Evolutionary conservation across 345 rosid genomes (phyloP).

Genomic region (Arabis alpina): DNA sequence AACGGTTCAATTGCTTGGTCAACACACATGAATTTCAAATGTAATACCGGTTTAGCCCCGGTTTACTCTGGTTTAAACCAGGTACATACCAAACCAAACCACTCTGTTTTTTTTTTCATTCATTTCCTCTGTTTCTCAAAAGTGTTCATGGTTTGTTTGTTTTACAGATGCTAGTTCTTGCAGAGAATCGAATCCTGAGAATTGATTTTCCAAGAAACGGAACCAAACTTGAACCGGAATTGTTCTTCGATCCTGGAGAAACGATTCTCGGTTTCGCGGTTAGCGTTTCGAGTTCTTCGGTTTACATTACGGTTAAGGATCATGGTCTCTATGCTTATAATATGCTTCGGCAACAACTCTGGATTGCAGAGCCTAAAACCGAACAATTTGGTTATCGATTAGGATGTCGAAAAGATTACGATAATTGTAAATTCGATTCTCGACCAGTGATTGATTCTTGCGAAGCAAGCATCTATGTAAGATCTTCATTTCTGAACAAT

Average conservation of each 20-base stretch:
- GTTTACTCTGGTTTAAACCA: constrained; percentile 63
- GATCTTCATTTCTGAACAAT: background rate
- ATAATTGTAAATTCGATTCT: constrained; percentile 69
- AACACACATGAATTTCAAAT: constrained; percentile 58
- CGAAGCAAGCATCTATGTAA: constrained; percentile 78
- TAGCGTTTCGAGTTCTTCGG: constrained; percentile 61
- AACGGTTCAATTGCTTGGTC: constrained; percentile 87
- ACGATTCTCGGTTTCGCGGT: constrained; percentile 67
- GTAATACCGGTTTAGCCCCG: constrained; percentile 58
- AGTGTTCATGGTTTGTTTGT: background rate
- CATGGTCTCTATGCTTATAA: constrained; percentile 67
- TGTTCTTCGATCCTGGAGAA: constrained; percentile 67
- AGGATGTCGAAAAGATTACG: constrained; percentile 65
- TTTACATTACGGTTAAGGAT: constrained; percentile 60
- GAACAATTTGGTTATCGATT: constrained; percentile 61
- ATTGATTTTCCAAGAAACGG: constrained; percentile 48
- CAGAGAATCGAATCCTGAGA: constrained; percentile 71
- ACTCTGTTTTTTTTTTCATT: constrained; percentile 6
- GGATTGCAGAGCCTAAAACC: constrained; percentile 79
- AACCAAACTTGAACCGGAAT: constrained; percentile 51
- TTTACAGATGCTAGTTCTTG: constrained; percentile 73
- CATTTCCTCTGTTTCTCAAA: constrained; percentile 8
- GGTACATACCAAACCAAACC: constrained; percentile 45
- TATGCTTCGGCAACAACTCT: constrained; percentile 48
- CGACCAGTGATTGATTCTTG: constrained; percentile 73